A percentile compares a stretch with the other conserved stretches of the same genome.
These are phyloP conservation scores for Prunus fruticosa DNA, from an alignment of 306 rosid species.

Conservation along the genomic window DNA sequence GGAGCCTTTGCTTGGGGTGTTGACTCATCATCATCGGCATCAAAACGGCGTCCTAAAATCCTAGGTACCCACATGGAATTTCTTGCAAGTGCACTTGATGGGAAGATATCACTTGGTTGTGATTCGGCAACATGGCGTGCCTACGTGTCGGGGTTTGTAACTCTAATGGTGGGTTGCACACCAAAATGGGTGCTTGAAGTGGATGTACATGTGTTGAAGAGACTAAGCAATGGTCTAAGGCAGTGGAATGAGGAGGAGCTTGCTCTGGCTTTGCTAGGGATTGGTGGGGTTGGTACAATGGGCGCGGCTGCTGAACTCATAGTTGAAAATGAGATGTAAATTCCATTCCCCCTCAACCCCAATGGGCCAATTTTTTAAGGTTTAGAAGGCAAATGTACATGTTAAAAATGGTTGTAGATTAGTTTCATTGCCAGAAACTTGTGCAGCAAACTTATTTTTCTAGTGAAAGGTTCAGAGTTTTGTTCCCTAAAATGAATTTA, in stretches of 20 bases:
- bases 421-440: not conserved
- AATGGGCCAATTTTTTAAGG: slow-evolving; percentile 2
- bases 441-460: not conserved
- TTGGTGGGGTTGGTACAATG: slow-evolving; percentile 71
- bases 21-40: slow-evolving; percentile 75
- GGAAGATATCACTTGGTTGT: slow-evolving; percentile 91
- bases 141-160: slow-evolving; percentile 76
- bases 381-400: slow-evolving; percentile 2
- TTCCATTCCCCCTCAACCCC: slow-evolving; percentile 7
- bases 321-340: slow-evolving; percentile 47
- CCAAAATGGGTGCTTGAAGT: slow-evolving; percentile 89
- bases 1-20: slow-evolving; percentile 95
- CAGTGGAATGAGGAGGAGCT: slow-evolving; percentile 84
- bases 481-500: not conserved
- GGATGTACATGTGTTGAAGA: slow-evolving; percentile 71
- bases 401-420: slow-evolving; percentile 16
- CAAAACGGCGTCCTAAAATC: slow-evolving; percentile 77
- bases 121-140: slow-evolving; percentile 89
- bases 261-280: slow-evolving; percentile 75
- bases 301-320: slow-evolving; percentile 92
- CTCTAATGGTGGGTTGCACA: slow-evolving; percentile 75
- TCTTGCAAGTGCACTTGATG: slow-evolving; percentile 89
- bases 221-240: slow-evolving; percentile 74
- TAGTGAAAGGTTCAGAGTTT: not conserved
- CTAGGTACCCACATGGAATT: slow-evolving; percentile 80